Evolutionary conservation across 208 protist genomes (phyloP), one percentile per base, ranked within the genome.

Genomic region (Acanthamoeba lugdunensis): DNA sequence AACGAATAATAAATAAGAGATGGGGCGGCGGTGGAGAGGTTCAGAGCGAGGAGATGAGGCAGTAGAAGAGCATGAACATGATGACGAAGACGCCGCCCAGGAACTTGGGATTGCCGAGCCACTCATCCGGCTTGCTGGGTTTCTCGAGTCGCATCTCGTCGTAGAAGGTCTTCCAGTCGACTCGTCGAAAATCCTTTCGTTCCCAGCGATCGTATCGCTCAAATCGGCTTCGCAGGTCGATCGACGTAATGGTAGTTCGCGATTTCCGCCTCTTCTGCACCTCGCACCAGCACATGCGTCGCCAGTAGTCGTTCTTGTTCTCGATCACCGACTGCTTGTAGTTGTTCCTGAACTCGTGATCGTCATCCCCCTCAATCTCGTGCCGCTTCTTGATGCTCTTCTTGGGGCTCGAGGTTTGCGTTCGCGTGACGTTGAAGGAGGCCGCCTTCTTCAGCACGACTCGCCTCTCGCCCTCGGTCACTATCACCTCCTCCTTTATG

Each of bases 261-360:
- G 69, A 45, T 28, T 79, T 79, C 6, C 69, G 14, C 28, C n/a
- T 79, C 69, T 79, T 79, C 30, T 79, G 69, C 33, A 79, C 37
- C 69, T 79, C 69, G 69, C 69, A 79, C 69, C 69, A 79, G 69
- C 69, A 79, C 69, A 79, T 79, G 23, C 69, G n/a, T 2, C 69
- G 69, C 69, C 69, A 79, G 69, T 79, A 79, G 69, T 79, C 69
- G 37, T 45, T 79, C 30, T 79, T 79, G 69, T 79, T 79, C 69
- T 79, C 69, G 30, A 79, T 48, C 33, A 79, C 37, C 13, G 69
- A 79, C 69, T 79, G 33, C 37, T 48, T 33, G 37, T 79, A 79
- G 30, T 79, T 48, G 69, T 79, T 79, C 30, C 37, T 30, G 69
- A 79, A 79, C 11, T 79, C 69, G 30, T 79, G 33, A 3, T 48